Evolutionary conservation across 495 filamentous ascomycete species (phyloP), one percentile per base, ranked within the genome.

Genomic region (Tricharina praecox): DNA sequence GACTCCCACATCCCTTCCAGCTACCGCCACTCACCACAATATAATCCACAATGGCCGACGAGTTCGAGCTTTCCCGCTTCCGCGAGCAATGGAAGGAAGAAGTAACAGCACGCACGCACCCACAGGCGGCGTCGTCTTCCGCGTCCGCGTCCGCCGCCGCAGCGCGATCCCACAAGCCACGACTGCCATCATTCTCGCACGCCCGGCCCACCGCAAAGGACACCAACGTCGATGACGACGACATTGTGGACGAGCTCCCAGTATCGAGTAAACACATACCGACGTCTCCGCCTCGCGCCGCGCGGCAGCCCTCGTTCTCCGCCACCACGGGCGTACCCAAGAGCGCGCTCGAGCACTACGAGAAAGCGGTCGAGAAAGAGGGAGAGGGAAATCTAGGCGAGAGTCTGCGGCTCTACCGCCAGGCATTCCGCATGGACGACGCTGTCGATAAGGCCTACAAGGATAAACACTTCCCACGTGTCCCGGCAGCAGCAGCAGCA

Each of bases 291-390:
- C 53, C 24, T 0, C 24, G 34, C 15, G 19, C 39, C 18, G 8
- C n/a, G 13, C 25, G 38, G 3, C 52, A 37, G 20, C 51, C 30
- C 8, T 45, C 47, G 5, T 20, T 43, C 24, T 56, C 48, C 10
- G 43, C 10, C 30, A 21, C 30, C 18, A 3, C 80, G 76, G 23
- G 28, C 8, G 20, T 25, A 1, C 49, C 37, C 2, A 40, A 25
- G 35, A 82, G 86, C 5, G 90, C 90, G 2, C 64, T 96, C 32
- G 90, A 95, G 56, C 83, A 94, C 62, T 96, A 92, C 57, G 90
- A 96, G 61, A 72, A 73, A 61, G 92, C 88, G 0, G 85, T 93
- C 5, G 84, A 94, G 66, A 82, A 74, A 56, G 92, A 96, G 64
- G 70, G 70, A 0, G 76, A 78, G 48, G 90, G 90, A 0, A 88